Conservation (phyloP, 1,139 yeast species). For the Pichia inconspicua region DNA sequence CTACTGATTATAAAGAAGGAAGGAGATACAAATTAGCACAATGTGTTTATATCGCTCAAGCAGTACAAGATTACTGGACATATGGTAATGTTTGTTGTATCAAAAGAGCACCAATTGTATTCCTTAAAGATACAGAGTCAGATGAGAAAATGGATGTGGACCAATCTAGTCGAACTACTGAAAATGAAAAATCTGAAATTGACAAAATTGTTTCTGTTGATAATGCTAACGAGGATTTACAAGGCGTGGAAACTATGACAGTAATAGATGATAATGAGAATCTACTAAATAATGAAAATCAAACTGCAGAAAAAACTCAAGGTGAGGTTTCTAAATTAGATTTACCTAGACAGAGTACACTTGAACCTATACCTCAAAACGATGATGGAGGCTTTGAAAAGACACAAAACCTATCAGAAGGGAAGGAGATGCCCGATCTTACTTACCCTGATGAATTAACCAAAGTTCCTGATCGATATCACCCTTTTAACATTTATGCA, state of each 20-base stretch:
- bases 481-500: conserved; percentile 49
- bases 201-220: conserved; percentile 15
- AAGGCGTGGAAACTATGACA: neutral
- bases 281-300: neutral
- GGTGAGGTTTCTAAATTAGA: neutral
- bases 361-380: neutral
- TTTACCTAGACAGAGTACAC: neutral
- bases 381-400: neutral
- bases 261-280: neutral
- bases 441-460: conserved; percentile 25
- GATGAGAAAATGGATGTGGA: neutral
- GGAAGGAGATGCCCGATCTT: conserved; percentile 24
- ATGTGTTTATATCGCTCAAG: conserved; percentile 62
- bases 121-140: neutral
- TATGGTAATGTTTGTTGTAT: conserved; percentile 67
- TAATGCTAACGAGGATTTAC: conserved; percentile 28
- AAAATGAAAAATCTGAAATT: neutral
- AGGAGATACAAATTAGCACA: conserved; percentile 61
- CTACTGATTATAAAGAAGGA: conserved; percentile 68
- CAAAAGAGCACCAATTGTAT: conserved; percentile 33
- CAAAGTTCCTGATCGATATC: conserved; percentile 25
- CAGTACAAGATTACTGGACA: conserved; percentile 70
- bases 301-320: neutral
- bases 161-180: neutral
- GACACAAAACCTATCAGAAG: neutral